Evolutionary conservation across 176 grass and related monocot genomes (phyloP), one percentile per base, ranked within the genome.

Genomic region (Oryza glumipatula): DNA sequence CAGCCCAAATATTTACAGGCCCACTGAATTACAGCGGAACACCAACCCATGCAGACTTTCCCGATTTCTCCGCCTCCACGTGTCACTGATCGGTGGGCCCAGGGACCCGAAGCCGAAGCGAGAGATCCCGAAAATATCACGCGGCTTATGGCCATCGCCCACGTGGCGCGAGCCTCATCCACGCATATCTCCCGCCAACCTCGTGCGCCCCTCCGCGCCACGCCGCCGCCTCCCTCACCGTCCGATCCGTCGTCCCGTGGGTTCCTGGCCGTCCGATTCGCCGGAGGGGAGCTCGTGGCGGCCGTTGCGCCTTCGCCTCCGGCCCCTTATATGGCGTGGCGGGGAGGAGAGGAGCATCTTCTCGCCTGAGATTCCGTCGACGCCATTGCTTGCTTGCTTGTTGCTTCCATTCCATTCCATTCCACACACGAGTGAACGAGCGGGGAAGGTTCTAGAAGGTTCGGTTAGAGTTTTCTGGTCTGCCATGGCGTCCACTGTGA

Each of bases 101-200:
- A 0, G 0, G 14, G 16, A 56, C 0, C 51, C 51, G 5, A 56
- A 56, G 16, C 16, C 51, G 16, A 56, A 56, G 16, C 51, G 16
- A 56, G 51, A 19, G 51, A 56, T 56, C 51, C 16, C 47, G 46
- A 77, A 83, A 82, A 95, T 95, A 92, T 83, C 76, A 76, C 6
- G 43, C 58, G 49, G 74, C 93, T 90, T 90, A 93, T 98, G 33
- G 76, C n/a, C 71, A 4, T 79, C 68, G 28, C 38, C 82, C 96
- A 85, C 83, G 96, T 90, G 96, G 88, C 87, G 70, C 41, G 4
- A 7, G 49, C 72, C 75, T 88, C 96, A 95, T 90, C 96, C 96
- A 92, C 87, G 85, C 43, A 86, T 76, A 54, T 48, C 79, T 73
- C 76, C 86, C 77, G 32, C 46, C 74, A 68, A 54, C 51, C 49